Evolutionary conservation across 331 rosid species (phyloP), one percentile per base, ranked within the genome.

Genomic region (Pyrus hybrid): DNA sequence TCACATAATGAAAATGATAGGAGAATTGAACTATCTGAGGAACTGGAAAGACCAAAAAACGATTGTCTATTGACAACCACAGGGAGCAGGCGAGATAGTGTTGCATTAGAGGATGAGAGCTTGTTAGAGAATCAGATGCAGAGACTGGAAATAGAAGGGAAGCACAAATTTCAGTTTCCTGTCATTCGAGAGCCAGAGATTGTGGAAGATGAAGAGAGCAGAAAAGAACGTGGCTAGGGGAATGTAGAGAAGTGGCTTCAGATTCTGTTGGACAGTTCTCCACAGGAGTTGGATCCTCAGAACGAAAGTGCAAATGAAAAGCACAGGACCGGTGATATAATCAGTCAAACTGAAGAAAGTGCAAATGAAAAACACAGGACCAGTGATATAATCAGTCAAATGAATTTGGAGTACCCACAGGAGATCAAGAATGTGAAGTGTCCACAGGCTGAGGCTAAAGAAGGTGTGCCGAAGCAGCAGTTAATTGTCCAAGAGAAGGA

Each of bases 181-280:
- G 78, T 65, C 57, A 29, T 72, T 54, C 83, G 22, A 47, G 86
- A 85, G 57, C 78, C 83, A 28, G 86, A 86, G 66, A 78, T 63
- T 8, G 93, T 88, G 83, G 97, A 95, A 83, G 93, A 95, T 73
- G 97, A 92, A 66, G 93, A 95, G 62, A 86, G 79, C 70, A 87
- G 93, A 75, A 78, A 87, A 76, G 82, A 69, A 64, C 93, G 99
- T 5, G 99, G 99, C 53, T 90, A 89, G 86, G 99, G 97, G 71
- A 95, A 95, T 73, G 83, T 95, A 21, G 99, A 95, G 76, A 95
- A 90, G 76, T 95, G 99, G 99, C 97, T 95, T 65, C 90, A 92
- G 76, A 80, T 91, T 82, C 93, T 95, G 82, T 81, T 95, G 65
- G 97, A 89, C 68, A 82, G 82, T 72, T 76, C 79, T 74, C 88